Evolutionary conservation across 2,329 filamentous ascomycete species (phyloP).

Genomic region (Drechslerella dactyloides): DNA sequence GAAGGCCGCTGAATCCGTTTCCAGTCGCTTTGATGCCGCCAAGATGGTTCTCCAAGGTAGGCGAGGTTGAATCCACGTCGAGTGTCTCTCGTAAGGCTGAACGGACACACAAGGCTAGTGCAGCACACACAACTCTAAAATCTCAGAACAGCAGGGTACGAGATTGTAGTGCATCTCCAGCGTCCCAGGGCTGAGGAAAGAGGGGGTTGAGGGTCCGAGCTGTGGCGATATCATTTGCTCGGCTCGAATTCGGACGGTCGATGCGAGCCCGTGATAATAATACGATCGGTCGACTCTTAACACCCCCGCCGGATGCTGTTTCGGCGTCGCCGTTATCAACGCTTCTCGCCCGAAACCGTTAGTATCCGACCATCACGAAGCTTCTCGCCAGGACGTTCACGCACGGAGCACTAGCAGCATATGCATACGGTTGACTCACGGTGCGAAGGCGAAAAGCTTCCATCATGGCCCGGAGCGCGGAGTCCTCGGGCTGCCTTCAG

Average conservation of each 20-base stretch:
- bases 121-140: background rate
- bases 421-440: conserved; percentile 19
- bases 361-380: conserved; percentile 31
- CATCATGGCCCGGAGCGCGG: background rate
- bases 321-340: conserved; percentile 48
- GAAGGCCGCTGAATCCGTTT: conserved; percentile 22
- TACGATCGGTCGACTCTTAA: background rate
- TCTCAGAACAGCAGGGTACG: background rate
- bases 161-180: background rate
- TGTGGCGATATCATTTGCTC: conserved; percentile 4
- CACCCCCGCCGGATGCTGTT: conserved; percentile 18
- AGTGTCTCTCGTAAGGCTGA: conserved; percentile 42
- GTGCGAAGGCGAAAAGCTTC: background rate
- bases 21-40: conserved; percentile 16
- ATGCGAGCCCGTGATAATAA: conserved; percentile 1
- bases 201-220: background rate
- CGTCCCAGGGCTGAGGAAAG: conserved; percentile 5
- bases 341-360: conserved; percentile 1
- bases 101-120: background rate
- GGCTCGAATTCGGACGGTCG: conserved; percentile 3
- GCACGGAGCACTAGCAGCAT: too few relatives aligned
- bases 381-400: conserved; percentile 11
- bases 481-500: background rate
- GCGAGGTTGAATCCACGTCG: conserved; percentile 34
- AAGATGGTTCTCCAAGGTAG: conserved; percentile 6